Conservation (phyloP, 192 early-diverging fungal genomes). For the Gamsiella multidivaricata region DNA sequence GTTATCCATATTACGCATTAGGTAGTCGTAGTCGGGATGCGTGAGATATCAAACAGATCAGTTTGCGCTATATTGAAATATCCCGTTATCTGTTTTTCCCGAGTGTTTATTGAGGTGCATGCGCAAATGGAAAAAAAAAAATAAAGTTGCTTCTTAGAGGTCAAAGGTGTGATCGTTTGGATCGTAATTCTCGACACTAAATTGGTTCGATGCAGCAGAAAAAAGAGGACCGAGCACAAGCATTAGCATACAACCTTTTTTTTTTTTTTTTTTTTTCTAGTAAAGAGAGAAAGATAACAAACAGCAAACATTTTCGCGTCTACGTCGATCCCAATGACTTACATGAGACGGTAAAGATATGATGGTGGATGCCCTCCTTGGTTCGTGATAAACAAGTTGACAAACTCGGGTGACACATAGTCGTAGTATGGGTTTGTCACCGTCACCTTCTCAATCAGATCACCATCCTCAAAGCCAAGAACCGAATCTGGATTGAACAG, state of each 20-base stretch:
- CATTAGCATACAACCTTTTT: not conserved
- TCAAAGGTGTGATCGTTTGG: constrained; percentile 41
- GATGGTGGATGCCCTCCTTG: constrained; percentile 82
- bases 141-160: constrained; percentile 2
- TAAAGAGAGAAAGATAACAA: too few species aligned
- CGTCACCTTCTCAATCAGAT: constrained; percentile 81
- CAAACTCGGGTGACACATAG: constrained; percentile 91
- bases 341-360: constrained; percentile 84
- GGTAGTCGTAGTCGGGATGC: too few species aligned
- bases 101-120: not conserved
- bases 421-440: constrained; percentile 91
- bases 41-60: too few species aligned
- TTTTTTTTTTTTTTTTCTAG: not conserved
- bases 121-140: not conserved
- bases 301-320: too few species aligned
- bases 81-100: not conserved
- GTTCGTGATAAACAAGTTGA: constrained; percentile 92
- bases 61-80: too few species aligned
- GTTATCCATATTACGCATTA: too few species aligned
- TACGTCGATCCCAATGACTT: too few species aligned
- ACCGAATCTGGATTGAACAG: constrained; percentile 83
- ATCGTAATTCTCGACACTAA: constrained; percentile 40
- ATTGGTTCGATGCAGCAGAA: not conserved
- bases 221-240: not conserved
- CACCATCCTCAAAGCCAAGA: constrained; percentile 82